Evolutionary conservation across 768 basidiomycete species (phyloP).

Genomic region (Boletus rufocinnamomeus): DNA sequence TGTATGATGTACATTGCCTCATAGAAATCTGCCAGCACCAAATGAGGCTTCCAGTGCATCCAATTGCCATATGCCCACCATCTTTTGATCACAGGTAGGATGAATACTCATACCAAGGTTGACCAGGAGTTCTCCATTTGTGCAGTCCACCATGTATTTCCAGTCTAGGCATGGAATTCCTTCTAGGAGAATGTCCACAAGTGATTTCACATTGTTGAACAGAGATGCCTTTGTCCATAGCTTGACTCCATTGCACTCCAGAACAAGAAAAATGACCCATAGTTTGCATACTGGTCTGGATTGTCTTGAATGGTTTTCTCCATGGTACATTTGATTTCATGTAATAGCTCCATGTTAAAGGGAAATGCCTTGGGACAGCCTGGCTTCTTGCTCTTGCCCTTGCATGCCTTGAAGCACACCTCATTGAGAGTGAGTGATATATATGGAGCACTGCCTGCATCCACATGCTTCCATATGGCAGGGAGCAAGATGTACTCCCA

Average conservation of each 20-base stretch:
- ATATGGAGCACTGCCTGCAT: conserved; percentile 2
- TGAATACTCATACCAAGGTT: too few species aligned
- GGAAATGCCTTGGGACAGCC: conserved; percentile 11
- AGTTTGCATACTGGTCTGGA: background rate
- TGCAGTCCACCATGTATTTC: too few species aligned
- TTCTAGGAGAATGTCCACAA: too few species aligned
- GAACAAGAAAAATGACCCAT: conserved; percentile 17
- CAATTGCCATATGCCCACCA: too few species aligned
- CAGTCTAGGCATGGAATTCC: too few species aligned
- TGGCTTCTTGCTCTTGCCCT: background rate
- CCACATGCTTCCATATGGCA: background rate
- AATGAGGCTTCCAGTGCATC: too few species aligned
- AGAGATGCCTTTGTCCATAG: too few species aligned
- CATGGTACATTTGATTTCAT: conserved; percentile 9
- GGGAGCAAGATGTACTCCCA: conserved; percentile 13
- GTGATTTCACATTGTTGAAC: too few species aligned
- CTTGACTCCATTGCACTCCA: conserved; percentile 9
- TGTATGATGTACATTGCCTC: too few species aligned
- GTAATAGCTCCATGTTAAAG: background rate
- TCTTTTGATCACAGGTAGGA: too few species aligned
- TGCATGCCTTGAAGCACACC: conserved; percentile 7
- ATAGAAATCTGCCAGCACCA: too few species aligned
- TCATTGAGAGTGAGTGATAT: conserved; percentile 6
- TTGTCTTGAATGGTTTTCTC: background rate
- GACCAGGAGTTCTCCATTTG: too few species aligned